Evolutionary conservation across 306 rosid genomes (phyloP).

Genomic region (Rosa multiflora): DNA sequence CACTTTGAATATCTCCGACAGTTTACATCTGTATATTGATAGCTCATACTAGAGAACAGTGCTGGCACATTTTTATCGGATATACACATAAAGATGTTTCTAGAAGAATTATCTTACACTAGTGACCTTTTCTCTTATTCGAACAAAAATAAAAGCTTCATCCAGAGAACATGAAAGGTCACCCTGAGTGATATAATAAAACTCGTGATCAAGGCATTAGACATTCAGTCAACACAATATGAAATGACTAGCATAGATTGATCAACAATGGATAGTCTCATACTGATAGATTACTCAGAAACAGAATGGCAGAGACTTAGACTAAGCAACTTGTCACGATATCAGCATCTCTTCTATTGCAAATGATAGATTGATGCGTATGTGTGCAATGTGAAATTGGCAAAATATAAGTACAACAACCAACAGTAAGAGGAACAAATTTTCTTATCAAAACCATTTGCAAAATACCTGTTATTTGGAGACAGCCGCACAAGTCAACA

Average conservation of each 20-base stretch:
- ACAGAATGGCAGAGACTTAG: background rate
- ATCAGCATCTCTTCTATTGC: background rate
- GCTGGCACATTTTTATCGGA: background rate
- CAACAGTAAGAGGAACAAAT: background rate
- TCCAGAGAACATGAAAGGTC: background rate
- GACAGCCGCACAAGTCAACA: slow-evolving; percentile 84
- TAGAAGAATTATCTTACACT: background rate
- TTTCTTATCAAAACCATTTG: background rate
- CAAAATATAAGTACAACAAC: background rate
- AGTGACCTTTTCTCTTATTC: background rate
- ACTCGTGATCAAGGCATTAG: background rate
- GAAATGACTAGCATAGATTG: background rate
- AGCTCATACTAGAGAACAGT: background rate
- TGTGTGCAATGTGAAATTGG: background rate
- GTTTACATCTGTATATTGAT: background rate
- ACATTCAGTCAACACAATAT: background rate
- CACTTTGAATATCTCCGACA: background rate
- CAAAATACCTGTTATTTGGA: slow-evolving; percentile 74
- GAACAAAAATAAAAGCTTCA: background rate
- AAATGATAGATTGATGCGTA: background rate
- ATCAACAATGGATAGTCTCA: background rate
- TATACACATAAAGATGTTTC: background rate
- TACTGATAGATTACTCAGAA: background rate
- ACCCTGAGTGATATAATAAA: background rate
- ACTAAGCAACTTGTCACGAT: background rate